Evolutionary conservation across 2,329 filamentous ascomycete genomes (phyloP).

Genomic region (Botrytis fabae): DNA sequence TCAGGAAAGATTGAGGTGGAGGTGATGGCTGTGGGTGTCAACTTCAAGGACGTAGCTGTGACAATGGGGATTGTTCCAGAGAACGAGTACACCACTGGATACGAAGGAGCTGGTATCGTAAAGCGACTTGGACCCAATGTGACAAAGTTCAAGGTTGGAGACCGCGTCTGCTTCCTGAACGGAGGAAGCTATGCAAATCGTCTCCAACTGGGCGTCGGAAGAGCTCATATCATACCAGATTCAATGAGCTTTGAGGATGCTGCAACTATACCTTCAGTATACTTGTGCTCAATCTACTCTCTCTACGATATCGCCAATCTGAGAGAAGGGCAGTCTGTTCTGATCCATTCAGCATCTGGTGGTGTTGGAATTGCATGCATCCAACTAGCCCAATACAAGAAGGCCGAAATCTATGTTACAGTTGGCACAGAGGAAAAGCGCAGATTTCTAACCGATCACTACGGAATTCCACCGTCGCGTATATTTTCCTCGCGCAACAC

Average conservation of each 20-base stretch:
- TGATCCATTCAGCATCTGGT: constrained; percentile 41
- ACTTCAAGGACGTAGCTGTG: constrained; percentile 30
- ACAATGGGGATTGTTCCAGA: constrained; percentile 33
- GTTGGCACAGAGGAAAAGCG: constrained; percentile 11
- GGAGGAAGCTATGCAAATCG: constrained; percentile 25
- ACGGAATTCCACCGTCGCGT: neutral
- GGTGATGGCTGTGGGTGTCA: constrained; percentile 33
- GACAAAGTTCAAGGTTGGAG: constrained; percentile 30
- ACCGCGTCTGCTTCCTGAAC: constrained; percentile 30
- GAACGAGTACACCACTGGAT: constrained; percentile 25
- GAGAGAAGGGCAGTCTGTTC: constrained; percentile 33
- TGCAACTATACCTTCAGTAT: constrained; percentile 44
- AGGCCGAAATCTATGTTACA: constrained; percentile 43
- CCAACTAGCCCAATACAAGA: constrained; percentile 34
- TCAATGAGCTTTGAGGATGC: constrained; percentile 44
- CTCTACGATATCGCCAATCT: constrained; percentile 28
- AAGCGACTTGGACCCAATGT: constrained; percentile 32
- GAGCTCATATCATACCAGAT: constrained; percentile 42
- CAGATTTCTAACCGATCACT: neutral
- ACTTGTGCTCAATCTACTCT: constrained; percentile 26
- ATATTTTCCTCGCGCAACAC: neutral
- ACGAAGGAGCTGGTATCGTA: constrained; percentile 39
- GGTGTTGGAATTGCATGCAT: constrained; percentile 41
- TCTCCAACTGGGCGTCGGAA: constrained; percentile 14
- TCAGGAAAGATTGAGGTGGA: constrained; percentile 26